A percentile compares a stretch with the other conserved stretches of the same genome.
These are phyloP conservation scores for Warburgia ugandensis DNA, from an alignment of 164 flowering plant species.

Conservation along the genomic window DNA sequence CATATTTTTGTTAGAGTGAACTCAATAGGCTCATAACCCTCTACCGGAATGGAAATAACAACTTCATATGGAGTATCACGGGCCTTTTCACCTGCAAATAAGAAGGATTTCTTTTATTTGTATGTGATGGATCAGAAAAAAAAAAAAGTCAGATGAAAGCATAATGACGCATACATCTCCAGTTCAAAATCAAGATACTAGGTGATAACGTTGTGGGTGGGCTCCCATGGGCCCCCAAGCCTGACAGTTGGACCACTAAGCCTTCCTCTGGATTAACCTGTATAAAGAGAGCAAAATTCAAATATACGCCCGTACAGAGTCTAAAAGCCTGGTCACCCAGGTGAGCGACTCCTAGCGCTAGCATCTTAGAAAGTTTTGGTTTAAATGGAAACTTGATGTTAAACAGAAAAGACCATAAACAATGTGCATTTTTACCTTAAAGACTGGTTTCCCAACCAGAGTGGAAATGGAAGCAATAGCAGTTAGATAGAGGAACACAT, in stretches of 20 bases:
- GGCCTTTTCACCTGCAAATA: constrained; percentile 55
- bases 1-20: constrained; percentile 79
- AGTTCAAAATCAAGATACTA: constrained; percentile 48
- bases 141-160: not conserved
- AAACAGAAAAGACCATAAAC: not conserved
- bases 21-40: constrained; percentile 70
- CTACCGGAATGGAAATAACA: constrained; percentile 65
- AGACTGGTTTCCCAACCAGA: constrained; percentile 58
- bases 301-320: too few relatives aligned
- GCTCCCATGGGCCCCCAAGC: constrained; percentile 59
- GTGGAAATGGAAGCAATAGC: constrained; percentile 67
- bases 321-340: too few relatives aligned
- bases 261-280: constrained; percentile 73
- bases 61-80: constrained; percentile 66
- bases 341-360: too few relatives aligned
- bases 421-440: constrained; percentile 40
- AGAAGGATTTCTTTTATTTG: constrained; percentile 10
- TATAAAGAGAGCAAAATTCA: constrained; percentile 5
- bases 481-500: constrained; percentile 73
- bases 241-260: constrained; percentile 55
- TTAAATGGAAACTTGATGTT: too few relatives aligned
- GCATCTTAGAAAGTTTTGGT: too few relatives aligned
- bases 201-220: constrained; percentile 92
- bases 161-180: constrained; percentile 57
- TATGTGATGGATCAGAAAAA: not conserved